Conservation (phyloP, 2,329 filamentous ascomycete species). For the Dothideomycetes sp. region DNA sequence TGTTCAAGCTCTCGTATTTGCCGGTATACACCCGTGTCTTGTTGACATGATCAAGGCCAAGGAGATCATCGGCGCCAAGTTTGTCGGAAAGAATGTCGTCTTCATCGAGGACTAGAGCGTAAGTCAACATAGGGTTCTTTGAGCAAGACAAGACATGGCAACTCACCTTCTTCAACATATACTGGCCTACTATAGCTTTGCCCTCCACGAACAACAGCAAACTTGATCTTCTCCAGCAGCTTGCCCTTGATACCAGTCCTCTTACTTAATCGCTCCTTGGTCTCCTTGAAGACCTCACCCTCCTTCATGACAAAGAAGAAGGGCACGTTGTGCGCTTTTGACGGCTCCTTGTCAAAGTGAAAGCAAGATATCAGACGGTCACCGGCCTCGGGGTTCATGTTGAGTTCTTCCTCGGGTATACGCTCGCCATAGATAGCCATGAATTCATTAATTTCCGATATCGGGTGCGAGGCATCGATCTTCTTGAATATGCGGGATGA, state of each 20-base stretch:
- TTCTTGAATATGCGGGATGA: slow-evolving; percentile 76
- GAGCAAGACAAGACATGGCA: not conserved
- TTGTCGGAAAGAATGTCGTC: slow-evolving; percentile 37
- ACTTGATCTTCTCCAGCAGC: slow-evolving; percentile 97
- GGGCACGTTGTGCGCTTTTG: slow-evolving; percentile 73
- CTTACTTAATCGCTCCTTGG: slow-evolving; percentile 87
- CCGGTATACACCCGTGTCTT: slow-evolving; percentile 49
- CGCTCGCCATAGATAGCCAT: slow-evolving; percentile 70
- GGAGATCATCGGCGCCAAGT: slow-evolving; percentile 28
- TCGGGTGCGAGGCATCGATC: slow-evolving; percentile 56
- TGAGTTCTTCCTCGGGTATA: slow-evolving; percentile 56
- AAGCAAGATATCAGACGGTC: slow-evolving; percentile 67
- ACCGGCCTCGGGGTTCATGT: slow-evolving; percentile 45
- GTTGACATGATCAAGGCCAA: slow-evolving; percentile 52
- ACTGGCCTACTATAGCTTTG: slow-evolving; percentile 62
- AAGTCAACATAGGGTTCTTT: slow-evolving; percentile 8
- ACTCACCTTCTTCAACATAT: slow-evolving; percentile 79
- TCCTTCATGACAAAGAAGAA: slow-evolving; percentile 83
- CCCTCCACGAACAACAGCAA: slow-evolving; percentile 61
- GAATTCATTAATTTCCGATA: slow-evolving; percentile 81
- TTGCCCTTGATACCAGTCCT: slow-evolving; percentile 94
- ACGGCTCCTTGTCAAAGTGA: slow-evolving; percentile 86
- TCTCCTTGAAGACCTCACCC: slow-evolving; percentile 80
- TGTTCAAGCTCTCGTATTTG: slow-evolving; percentile 53
- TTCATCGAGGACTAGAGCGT: slow-evolving; percentile 12